Base-by-base conservation (phyloP, 1,139 yeast genomes). In the Meyerozyma guilliermondii region DNA sequence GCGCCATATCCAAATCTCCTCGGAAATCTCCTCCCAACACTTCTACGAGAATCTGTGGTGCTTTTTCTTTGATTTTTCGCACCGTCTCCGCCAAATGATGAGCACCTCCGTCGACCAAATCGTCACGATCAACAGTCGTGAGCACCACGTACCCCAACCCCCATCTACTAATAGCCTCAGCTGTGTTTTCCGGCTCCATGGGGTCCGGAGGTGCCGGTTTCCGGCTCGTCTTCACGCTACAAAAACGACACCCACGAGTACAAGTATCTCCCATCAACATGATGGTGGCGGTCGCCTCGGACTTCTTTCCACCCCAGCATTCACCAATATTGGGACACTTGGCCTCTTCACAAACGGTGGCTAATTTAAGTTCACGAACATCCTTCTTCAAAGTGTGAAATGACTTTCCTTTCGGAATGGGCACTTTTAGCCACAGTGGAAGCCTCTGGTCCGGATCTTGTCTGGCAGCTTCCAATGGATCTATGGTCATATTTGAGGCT, bases 241-340 rank as follows among this genome's bases (percentile, higher is more conserved):
- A 94, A 67, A 94, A 94, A 49, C 99, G 76, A 61, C 99, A 94
- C 10, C 98, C 99, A 64, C 99, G 76, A 4, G 99, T 94, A 67
- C 99, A 94, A 0, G 98, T 92, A 58, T 94, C 98, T 47, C 99
- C 99, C 76, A 94, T 76, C 50, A 94, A 73, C 99, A 94, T 94
- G 55, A 94, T 92, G 3, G 99, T 94, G 5, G 98, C 98, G 4
- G 99, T 94, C n/a, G 98, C 97, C 56, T 87, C 94, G 6, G 91
- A 77, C 63, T 89, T 89, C 56, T 84, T 81, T 28, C 98, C 98
- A 43, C 98, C 98, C 99, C 99, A 94, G 66, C 99, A 94, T 63
- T 94, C 99, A 41, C 98, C 97, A 47, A 94, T 94, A 61, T 94
- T 94, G 16, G 99, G 99, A 66, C 99, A 94, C 58, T 92, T 83